Conservation (phyloP, 495 filamentous ascomycete genomes). For the Glutinoglossum americanum region DNA sequence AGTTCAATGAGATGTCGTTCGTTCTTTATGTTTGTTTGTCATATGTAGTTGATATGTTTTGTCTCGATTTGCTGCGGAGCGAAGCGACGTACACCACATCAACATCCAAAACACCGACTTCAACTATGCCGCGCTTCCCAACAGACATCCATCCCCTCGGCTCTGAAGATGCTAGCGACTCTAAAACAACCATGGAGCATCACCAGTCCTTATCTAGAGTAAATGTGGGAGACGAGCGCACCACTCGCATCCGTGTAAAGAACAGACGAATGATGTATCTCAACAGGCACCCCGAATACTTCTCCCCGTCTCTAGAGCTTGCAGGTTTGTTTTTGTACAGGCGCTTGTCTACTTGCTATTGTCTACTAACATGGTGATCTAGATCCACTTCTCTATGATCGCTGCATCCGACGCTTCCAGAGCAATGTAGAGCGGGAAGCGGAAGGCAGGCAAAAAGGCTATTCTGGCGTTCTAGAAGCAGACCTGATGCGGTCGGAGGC, state of each 20-base stretch:
- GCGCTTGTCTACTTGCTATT: not conserved
- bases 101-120: not conserved
- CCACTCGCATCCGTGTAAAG: slow-evolving; percentile 24
- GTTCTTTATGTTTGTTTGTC: too few relatives aligned
- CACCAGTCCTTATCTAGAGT: not conserved
- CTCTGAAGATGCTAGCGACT: not conserved
- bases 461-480: slow-evolving; percentile 48
- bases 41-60: too few relatives aligned
- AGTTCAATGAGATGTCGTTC: too few relatives aligned
- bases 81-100: not conserved
- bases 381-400: slow-evolving; percentile 68
- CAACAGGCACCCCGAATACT: slow-evolving; percentile 41
- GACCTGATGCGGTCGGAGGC: slow-evolving; percentile 53
- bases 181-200: not conserved
- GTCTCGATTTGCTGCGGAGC: too few relatives aligned
- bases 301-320: slow-evolving; percentile 38
- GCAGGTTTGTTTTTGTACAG: slow-evolving; percentile 30
- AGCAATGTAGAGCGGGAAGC: slow-evolving; percentile 47
- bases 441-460: slow-evolving; percentile 49
- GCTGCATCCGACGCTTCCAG: slow-evolving; percentile 58
- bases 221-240: slow-evolving; percentile 1
- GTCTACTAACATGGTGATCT: slow-evolving; percentile 5
- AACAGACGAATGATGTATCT: slow-evolving; percentile 45
- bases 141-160: not conserved
- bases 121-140: not conserved